Base-by-base conservation (phyloP, 2,329 filamentous ascomycete genomes). In the Pseudogymnoascus sp. region DNA sequence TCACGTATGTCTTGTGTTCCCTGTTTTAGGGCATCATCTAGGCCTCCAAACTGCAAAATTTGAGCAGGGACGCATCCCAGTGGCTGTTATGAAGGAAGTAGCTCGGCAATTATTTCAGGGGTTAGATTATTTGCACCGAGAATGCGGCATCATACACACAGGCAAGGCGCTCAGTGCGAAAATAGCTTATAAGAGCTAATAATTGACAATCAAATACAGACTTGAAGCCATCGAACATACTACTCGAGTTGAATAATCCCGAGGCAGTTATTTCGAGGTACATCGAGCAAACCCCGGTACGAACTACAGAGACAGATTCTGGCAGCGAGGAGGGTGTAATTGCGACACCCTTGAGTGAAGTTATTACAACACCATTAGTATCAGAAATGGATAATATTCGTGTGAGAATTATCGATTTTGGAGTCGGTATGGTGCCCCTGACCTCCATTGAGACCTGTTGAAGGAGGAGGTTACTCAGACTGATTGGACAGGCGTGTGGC, bases 101-200 rank as follows among this genome's bases (percentile, higher is more conserved):
- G 23, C 51, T 31, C 51, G 41, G 16, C 16, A 45, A 45, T 13
- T 66, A n/a, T 62, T 70, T 21, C 31, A 48, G 11, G 68, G 51
- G 4, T 63, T 67, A 19, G 63, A 69, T 37, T 69, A 64, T 43
- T 57, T 69, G 31, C 68, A 69, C 45, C 36, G n/a, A 14, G 66
- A 71, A 39, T 67, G 67, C 48, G 34, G 65, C 28, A 63, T 71
- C n/a, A 68, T 70, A 13, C 70, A 71, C 51, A 67, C 67, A n/a
- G 68, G 66, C 65, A 21, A 13, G 19, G 2, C 4, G 4, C 1
- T 2, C 7, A n/a, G 51, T 31, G 3, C 39, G 2, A 41, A 41
- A 19, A 41, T 16, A 21, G 21, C 8, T 13, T 31, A 0, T 3
- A 10, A 11, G 25, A 16, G 31, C 7, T 14, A 21, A 31, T 28